These are phyloP conservation scores for Calycina herbarum DNA, from an alignment of 2,329 filamentous ascomycete species.

Conservation along the genomic window DNA sequence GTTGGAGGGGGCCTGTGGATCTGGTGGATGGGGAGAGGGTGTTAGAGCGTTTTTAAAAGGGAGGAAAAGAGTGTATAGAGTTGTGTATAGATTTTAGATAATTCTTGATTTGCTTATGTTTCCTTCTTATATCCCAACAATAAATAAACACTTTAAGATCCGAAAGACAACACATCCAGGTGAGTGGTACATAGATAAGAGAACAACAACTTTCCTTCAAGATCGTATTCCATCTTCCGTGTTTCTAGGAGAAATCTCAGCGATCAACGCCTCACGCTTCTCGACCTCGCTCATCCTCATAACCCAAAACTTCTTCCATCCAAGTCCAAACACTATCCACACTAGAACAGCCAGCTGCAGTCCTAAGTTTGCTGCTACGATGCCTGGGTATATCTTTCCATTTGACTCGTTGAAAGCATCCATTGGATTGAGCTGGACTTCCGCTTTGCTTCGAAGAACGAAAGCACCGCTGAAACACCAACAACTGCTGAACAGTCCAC, in stretches of 20 bases:
- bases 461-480: not conserved
- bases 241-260: not conserved
- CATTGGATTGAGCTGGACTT: constrained; percentile 2
- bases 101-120: no score
- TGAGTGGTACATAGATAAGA: no score
- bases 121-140: no score
- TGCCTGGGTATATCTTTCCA: not conserved
- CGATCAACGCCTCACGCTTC: not conserved
- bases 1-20: no score
- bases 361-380: not conserved
- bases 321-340: not conserved
- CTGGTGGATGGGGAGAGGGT: no score
- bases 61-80: no score
- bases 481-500: constrained; percentile 2
- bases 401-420: not conserved
- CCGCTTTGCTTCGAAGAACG: not conserved
- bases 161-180: no score
- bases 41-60: no score
- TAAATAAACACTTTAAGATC: no score
- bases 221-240: no score
- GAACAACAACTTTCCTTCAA: no score
- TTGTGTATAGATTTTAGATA: no score
- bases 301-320: not conserved
- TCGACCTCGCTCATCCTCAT: not conserved
- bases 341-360: not conserved